Evolutionary conservation across 169 alveolate genomes (phyloP), one percentile per base, ranked within the genome.

Genomic region (Ichthyophthirius multifiliis): DNA sequence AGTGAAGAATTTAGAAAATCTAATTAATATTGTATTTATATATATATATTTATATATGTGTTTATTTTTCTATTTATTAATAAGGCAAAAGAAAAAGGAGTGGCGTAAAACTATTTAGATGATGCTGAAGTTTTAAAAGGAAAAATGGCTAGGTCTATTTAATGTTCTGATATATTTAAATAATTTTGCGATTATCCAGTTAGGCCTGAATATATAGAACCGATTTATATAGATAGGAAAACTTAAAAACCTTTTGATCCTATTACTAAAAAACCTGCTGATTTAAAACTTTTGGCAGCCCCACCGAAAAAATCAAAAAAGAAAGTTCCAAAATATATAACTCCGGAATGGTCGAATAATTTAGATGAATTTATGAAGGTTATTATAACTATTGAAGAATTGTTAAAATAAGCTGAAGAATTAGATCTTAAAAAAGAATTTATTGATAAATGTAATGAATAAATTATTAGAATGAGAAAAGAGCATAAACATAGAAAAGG

Each of bases 261-360:
- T 1, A 75, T 74, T 35, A 82, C 82, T 18, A 82, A 82, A 31
- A 80, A 82, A 41, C 86, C 86, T 4, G 76, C 76, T 15, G 86
- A 81, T 48, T 74, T 71, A 16, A 46, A 71, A 27, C 43, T 46
- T 3, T 81, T 44, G 45, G 80, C 75, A 5, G 62, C 81, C n/a
- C 84, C 87, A 30, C 82, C 71, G 6, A 71, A 81, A 20, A 73
- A 91, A 89, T 74, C 85, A 84, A 82, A 90, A 85, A 74, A 85
- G 81, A 86, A 86, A 84, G 92, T 87, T 65, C 90, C 92, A 9
- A 90, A 92, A 62, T 89, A 87, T 76, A 85, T 89, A 12, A 84
- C 81, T 41, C 95, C 95, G 1, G 96, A 92, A 37, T 92, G 96
- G 96, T 93, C 94, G 18, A 76, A 35, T 13, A 92, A 83, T 44